Percentiles rank a stretch among this genome's conserved stretches.
These are phyloP conservation scores for Rhodotorula sp. DNA, from an alignment of 1,284 basidiomycete genomes.

Conservation along the genomic window DNA sequence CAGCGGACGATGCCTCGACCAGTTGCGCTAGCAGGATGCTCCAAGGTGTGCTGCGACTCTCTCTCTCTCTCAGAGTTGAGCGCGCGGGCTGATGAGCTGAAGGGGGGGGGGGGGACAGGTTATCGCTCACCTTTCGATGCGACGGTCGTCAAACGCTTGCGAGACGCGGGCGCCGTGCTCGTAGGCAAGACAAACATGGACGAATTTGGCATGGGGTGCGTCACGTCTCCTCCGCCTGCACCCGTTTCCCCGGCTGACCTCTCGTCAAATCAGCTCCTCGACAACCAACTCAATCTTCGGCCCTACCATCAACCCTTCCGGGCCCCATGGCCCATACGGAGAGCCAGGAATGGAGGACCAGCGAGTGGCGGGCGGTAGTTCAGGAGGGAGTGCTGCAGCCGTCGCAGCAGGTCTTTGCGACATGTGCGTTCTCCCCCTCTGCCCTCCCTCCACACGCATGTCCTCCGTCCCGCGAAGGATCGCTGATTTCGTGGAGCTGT, in stretches of 20 bases:
- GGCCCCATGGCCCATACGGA: conserved; percentile 36
- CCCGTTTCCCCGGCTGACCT: not conserved
- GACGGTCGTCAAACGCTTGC: conserved; percentile 70
- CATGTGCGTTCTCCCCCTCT: conserved; percentile 56
- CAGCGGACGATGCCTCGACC: conserved; percentile 57
- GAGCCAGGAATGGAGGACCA: conserved; percentile 48
- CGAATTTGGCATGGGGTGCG: conserved; percentile 97
- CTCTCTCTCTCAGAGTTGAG: not conserved
- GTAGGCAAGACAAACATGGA: conserved; percentile 92
- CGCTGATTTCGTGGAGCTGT: too few relatives aligned
- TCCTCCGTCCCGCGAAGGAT: too few relatives aligned
- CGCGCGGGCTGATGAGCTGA: rapidly evolving
- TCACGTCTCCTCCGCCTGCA: not conserved
- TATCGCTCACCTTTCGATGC: conserved; percentile 83
- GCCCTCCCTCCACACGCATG: too few relatives aligned
- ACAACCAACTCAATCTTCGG: conserved; percentile 69
- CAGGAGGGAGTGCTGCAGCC: conserved; percentile 77
- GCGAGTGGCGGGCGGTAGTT: conserved; percentile 80
- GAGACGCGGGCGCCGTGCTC: conserved; percentile 66
- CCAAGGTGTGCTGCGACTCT: conserved; percentile 53
- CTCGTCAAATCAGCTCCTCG: conserved; percentile 58
- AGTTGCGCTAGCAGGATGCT: conserved; percentile 78
- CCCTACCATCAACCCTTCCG: conserved; percentile 72
- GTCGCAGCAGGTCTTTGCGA: conserved; percentile 75
- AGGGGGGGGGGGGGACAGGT: conserved; percentile 52